Evolutionary conservation across 2,329 filamentous ascomycete species (phyloP).

Genomic region (Colletotrichum tanaceti): DNA sequence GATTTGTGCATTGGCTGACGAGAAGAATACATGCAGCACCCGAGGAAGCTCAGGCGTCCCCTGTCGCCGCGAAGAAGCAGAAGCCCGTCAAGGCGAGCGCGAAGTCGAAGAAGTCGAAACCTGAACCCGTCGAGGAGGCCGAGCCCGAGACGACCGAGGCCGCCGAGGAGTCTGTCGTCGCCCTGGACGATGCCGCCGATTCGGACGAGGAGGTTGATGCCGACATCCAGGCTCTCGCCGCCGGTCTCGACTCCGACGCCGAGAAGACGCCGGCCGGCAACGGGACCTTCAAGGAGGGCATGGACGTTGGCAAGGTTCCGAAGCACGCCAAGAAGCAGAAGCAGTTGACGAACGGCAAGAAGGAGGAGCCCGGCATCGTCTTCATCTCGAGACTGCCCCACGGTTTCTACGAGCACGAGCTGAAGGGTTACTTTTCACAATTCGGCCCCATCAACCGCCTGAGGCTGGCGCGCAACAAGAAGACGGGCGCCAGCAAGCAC

Average conservation of each 20-base stretch:
- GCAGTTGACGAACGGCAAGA: constrained; percentile 47
- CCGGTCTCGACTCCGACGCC: constrained; percentile 58
- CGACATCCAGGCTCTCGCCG: constrained; percentile 57
- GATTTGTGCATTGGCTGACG: constrained; percentile 43
- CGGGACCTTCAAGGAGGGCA: constrained; percentile 58
- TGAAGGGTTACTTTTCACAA: constrained; percentile 92
- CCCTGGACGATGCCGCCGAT: constrained; percentile 47
- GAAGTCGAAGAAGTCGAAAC: constrained; percentile 59
- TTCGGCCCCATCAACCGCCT: constrained; percentile 85
- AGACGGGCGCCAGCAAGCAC: constrained; percentile 91
- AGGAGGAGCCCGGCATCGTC: constrained; percentile 78
- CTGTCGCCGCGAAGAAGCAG: constrained; percentile 58
- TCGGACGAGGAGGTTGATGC: constrained; percentile 56
- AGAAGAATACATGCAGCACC: constrained; percentile 47
- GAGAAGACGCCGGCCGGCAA: constrained; percentile 51
- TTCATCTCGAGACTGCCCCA: constrained; percentile 93
- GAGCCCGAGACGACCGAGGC: constrained; percentile 41
- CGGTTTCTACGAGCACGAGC: constrained; percentile 96
- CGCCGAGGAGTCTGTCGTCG: constrained; percentile 42
- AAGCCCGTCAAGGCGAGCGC: constrained; percentile 59
- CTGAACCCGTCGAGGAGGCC: constrained; percentile 46
- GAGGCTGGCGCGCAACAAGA: constrained; percentile 84
- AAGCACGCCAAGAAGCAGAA: constrained; percentile 59
- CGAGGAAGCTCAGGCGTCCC: constrained; percentile 59
- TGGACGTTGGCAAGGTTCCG: constrained; percentile 64